A percentile compares a stretch with the other conserved stretches of the same genome.
phyloP scores from a whole-genome alignment of 2,329 filamentous ascomycete species.

The Alternaria tenuissima region DNA sequence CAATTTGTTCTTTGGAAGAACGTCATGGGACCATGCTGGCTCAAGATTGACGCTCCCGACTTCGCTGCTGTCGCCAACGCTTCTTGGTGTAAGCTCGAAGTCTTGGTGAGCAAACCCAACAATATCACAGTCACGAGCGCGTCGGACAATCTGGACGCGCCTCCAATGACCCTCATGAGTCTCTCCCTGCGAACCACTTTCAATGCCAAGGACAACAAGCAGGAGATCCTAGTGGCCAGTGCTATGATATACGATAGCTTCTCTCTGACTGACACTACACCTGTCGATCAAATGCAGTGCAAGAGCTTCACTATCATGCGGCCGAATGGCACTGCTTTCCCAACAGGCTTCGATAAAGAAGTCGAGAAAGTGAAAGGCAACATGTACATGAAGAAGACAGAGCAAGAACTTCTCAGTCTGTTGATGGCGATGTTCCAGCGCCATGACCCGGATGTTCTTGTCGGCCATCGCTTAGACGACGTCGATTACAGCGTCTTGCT shows the following conservation, averaged over 20 bases:
- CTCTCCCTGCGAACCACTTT: slow-evolving; percentile 86
- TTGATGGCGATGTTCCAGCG: slow-evolving; percentile 89
- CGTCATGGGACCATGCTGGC: slow-evolving; percentile 98
- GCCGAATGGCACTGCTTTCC: slow-evolving; percentile 78
- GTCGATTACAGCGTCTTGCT: slow-evolving; percentile 93
- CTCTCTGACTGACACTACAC: slow-evolving; percentile 83
- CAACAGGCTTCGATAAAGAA: slow-evolving; percentile 84
- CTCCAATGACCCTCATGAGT: slow-evolving; percentile 95
- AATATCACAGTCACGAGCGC: slow-evolving; percentile 77
- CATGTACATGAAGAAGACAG: slow-evolving; percentile 82
- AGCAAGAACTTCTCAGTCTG: slow-evolving; percentile 83
- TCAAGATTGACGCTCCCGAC: slow-evolving; percentile 86
- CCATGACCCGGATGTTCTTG: slow-evolving; percentile 89
- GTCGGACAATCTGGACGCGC: slow-evolving; percentile 80
- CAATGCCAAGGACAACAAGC: slow-evolving; percentile 92
- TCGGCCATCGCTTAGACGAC: slow-evolving; percentile 96
- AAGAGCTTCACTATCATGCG: slow-evolving; percentile 92
- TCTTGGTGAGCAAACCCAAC: slow-evolving; percentile 80
- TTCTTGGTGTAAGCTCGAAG: slow-evolving; percentile 96
- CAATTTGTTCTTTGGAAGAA: slow-evolving; percentile 99
- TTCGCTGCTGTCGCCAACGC: slow-evolving; percentile 87
- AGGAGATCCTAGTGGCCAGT: slow-evolving; percentile 91
- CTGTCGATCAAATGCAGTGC: slow-evolving; percentile 86
- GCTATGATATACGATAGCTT: slow-evolving; percentile 93
- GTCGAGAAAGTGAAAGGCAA: slow-evolving; percentile 77